Evolutionary conservation across 2,329 filamentous ascomycete species (phyloP).

Genomic region (Camillea tinctor): DNA sequence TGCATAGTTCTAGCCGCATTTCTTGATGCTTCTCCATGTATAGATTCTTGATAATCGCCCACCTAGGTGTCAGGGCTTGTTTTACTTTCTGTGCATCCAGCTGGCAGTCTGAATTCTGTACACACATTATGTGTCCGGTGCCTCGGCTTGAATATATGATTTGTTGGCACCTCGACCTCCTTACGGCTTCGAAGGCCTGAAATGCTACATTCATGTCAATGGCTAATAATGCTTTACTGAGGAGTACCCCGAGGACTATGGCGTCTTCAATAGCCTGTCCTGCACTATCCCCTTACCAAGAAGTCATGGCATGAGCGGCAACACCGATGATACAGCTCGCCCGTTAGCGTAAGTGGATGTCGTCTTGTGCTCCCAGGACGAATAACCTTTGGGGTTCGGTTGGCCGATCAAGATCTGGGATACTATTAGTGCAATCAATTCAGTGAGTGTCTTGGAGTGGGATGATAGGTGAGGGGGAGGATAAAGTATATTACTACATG

Average conservation of each 20-base stretch:
- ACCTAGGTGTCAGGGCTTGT: no score
- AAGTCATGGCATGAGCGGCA: conserved; percentile 9
- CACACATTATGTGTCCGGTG: conserved; percentile 4
- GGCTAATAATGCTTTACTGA: conserved; percentile 1
- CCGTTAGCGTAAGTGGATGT: conserved; percentile 6
- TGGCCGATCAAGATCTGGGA: conserved; percentile 6
- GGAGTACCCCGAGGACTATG: conserved; percentile 3
- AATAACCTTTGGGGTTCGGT: conserved; percentile 6
- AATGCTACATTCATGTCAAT: background rate
- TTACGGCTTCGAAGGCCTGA: conserved; percentile 4
- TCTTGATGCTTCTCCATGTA: no score
- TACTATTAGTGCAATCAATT: background rate
- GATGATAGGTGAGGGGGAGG: no score
- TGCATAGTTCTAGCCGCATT: no score
- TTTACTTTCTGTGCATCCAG: conserved; percentile 1
- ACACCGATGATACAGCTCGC: conserved; percentile 9
- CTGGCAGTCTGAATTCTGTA: background rate
- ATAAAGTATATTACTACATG: no score
- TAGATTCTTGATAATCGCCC: no score
- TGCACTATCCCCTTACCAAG: conserved; percentile 9
- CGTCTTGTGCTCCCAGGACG: conserved; percentile 11
- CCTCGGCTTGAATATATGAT: conserved; percentile 1
- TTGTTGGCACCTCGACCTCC: conserved; percentile 4
- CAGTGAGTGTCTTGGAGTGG: no score
- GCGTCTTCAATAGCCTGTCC: conserved; percentile 11